Percentiles rank a stretch among this genome's conserved stretches.
These are phyloP conservation scores for Amesomyces nigricolor DNA, from an alignment of 2,329 filamentous ascomycete species.

Conservation along the genomic window DNA sequence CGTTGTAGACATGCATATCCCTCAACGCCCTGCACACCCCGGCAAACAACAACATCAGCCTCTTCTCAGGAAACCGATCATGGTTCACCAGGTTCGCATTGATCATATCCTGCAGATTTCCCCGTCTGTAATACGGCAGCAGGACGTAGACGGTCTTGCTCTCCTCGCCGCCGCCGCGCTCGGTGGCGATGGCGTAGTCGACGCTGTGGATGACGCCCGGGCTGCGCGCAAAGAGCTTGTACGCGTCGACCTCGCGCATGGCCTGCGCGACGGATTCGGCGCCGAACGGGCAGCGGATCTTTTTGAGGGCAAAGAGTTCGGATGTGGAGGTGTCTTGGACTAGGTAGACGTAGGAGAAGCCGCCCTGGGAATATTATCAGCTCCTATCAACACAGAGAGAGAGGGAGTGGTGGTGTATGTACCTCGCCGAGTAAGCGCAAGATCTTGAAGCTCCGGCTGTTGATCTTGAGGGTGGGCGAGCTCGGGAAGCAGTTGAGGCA, in stretches of 20 bases:
- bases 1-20: constrained; percentile 85
- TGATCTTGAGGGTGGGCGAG: constrained; percentile 91
- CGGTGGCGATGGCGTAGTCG: constrained; percentile 75
- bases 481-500: constrained; percentile 96
- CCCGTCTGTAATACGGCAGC: constrained; percentile 88
- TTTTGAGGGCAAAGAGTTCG: constrained; percentile 90
- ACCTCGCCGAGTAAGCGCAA: constrained; percentile 88
- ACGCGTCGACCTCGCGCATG: constrained; percentile 95
- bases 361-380: constrained; percentile 56
- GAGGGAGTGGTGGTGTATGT: constrained; percentile 20
- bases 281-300: constrained; percentile 97
- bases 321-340: constrained; percentile 84
- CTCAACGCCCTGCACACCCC: constrained; percentile 85
- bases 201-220: constrained; percentile 81
- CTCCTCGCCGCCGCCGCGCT: constrained; percentile 54
- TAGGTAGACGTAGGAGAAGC: constrained; percentile 98
- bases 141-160: constrained; percentile 96
- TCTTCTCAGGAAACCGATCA: constrained; percentile 78
- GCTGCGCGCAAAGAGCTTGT: constrained; percentile 78
- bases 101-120: constrained; percentile 96
- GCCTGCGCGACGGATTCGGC: constrained; percentile 92
- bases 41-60: constrained; percentile 83
- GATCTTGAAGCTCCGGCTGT: constrained; percentile 92
- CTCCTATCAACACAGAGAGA: background rate
- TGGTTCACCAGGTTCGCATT: constrained; percentile 98